Evolutionary conservation across 768 basidiomycete species (phyloP).

Genomic region (Lentinula sp.): DNA sequence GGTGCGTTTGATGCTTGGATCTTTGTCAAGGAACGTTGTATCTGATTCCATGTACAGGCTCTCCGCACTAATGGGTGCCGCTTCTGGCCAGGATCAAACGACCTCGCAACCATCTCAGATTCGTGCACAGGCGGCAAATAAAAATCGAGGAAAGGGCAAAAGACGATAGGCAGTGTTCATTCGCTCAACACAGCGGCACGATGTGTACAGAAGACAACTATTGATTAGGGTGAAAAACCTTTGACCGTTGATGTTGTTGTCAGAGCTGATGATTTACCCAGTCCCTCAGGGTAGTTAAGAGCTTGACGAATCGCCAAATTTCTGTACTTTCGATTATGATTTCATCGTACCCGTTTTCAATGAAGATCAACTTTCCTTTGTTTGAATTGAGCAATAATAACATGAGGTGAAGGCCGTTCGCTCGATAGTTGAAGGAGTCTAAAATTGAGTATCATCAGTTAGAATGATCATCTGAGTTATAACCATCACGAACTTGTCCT

Average conservation of each 20-base stretch:
- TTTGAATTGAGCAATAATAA: conserved; percentile 57
- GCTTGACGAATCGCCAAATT: conserved; percentile 50
- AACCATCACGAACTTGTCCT: conserved; percentile 38
- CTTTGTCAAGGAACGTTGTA: not conserved
- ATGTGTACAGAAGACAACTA: not conserved
- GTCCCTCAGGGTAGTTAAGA: conserved; percentile 41
- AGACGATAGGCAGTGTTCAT: conserved; percentile 2
- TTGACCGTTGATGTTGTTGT: not conserved
- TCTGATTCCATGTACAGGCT: conserved; percentile 24
- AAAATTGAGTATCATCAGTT: not conserved
- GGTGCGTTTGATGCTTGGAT: conserved; percentile 30
- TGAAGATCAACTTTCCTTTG: conserved; percentile 41
- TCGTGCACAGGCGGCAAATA: conserved; percentile 17
- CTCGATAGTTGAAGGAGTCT: conserved; percentile 12
- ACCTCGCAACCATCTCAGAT: conserved; percentile 13
- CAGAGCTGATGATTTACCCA: not conserved
- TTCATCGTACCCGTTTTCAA: not conserved
- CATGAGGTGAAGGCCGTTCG: conserved; percentile 42
- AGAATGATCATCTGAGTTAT: not conserved
- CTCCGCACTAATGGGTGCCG: conserved; percentile 35
- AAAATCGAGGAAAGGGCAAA: conserved; percentile 25
- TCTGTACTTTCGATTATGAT: conserved; percentile 21
- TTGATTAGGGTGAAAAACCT: not conserved
- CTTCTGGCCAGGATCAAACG: conserved; percentile 19
- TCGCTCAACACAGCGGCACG: not conserved